Evolutionary conservation across 2,329 filamentous ascomycete species (phyloP).

Genomic region (Decorospora gaudefroyi): DNA sequence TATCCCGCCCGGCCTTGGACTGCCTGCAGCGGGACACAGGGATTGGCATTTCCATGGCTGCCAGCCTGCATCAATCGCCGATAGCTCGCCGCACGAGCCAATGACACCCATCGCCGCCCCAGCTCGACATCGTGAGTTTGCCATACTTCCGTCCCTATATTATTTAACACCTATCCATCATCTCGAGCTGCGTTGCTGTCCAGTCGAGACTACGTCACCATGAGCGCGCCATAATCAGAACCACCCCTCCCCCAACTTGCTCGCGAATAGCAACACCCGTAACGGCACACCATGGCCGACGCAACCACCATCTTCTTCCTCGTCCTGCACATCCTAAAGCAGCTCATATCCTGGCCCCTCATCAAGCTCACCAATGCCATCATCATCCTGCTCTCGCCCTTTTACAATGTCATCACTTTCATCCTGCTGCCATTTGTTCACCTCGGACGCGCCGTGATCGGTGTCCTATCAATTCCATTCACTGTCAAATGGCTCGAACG

Average conservation of each 20-base stretch:
- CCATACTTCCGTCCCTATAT: not conserved
- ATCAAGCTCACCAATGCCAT: conserved; percentile 48
- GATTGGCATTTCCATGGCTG: conserved; percentile 23
- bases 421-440: conserved; percentile 57
- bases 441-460: conserved; percentile 51
- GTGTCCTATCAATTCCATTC: conserved; percentile 55
- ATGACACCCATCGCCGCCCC: conserved; percentile 15
- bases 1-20: conserved; percentile 18
- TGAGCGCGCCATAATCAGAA: conserved; percentile 3
- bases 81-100: conserved; percentile 26
- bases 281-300: conserved; percentile 41
- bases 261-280: too few species aligned
- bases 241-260: conserved; percentile 4
- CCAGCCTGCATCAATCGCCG: conserved; percentile 27
- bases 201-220: conserved; percentile 9
- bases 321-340: conserved; percentile 22
- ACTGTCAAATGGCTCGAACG: conserved; percentile 52
- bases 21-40: conserved; percentile 31
- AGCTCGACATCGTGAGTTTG: conserved; percentile 1
- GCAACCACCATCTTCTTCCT: conserved; percentile 35
- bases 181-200: not conserved
- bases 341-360: conserved; percentile 48
- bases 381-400: conserved; percentile 51
- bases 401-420: conserved; percentile 55
- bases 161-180: not conserved